Percentiles rank a stretch among this genome's conserved stretches.
Evolutionary conservation across 169 alveolate species (phyloP).

Genomic region (Plasmodium yoelii): DNA sequence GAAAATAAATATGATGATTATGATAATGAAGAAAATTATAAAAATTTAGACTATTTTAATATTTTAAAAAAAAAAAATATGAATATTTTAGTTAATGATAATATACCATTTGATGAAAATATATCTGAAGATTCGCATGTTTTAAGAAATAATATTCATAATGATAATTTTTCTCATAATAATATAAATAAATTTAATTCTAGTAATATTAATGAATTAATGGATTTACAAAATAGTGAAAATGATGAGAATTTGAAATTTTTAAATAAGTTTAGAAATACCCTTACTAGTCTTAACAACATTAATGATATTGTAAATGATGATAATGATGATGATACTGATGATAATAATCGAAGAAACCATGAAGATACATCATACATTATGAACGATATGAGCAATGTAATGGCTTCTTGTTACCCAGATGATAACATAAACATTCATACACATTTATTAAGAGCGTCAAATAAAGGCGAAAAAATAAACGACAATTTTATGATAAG

Average conservation of each 20-base stretch:
- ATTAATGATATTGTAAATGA: too few relatives aligned
- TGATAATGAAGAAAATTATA: slow-evolving; percentile 14
- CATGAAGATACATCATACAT: neutral
- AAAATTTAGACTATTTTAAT: slow-evolving; percentile 14
- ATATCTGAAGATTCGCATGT: neutral
- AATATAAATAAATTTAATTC: neutral
- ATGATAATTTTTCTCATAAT: neutral
- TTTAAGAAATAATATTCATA: neutral
- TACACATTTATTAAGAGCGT: neutral
- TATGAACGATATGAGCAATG: neutral
- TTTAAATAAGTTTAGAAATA: neutral
- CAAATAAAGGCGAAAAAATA: neutral
- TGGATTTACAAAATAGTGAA: neutral
- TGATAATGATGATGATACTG: neutral
- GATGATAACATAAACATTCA: neutral
- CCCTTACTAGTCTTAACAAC: neutral
- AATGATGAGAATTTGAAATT: neutral
- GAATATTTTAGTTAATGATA: neutral
- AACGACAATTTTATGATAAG: too few relatives aligned
- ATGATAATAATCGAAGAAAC: neutral
- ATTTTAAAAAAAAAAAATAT: slow-evolving; percentile 18
- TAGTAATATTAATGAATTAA: neutral
- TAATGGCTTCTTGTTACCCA: neutral
- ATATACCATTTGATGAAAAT: slow-evolving; percentile 3
- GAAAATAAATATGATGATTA: slow-evolving; percentile 19